Conservation (phyloP, 228 moss, liverwort and hornwort species). For the Sphagnum fallax region DNA sequence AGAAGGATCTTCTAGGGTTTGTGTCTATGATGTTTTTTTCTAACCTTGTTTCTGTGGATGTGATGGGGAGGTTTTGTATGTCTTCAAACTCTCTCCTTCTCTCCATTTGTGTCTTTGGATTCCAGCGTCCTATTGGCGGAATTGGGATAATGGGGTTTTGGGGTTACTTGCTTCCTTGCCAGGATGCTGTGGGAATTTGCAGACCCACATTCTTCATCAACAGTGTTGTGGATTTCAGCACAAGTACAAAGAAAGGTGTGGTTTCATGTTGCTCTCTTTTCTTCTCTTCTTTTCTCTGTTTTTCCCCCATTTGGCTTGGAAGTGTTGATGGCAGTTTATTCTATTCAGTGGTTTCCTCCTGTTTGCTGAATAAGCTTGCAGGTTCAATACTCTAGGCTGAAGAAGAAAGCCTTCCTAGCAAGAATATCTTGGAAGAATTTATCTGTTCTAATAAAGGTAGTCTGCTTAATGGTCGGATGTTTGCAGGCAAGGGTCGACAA, state of each 20-base stretch:
- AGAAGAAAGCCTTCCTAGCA: too few relatives aligned
- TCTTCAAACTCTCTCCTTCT: too few relatives aligned
- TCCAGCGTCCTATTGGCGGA: too few relatives aligned
- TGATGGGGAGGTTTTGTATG: too few relatives aligned
- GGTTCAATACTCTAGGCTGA: neutral
- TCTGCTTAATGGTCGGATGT: conserved; percentile 26
- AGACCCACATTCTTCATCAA: conserved; percentile 8
- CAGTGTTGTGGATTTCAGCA: conserved; percentile 18
- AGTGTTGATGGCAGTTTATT: neutral
- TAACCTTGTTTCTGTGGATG: too few relatives aligned
- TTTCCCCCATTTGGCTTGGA: neutral
- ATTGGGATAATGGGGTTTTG: too few relatives aligned
- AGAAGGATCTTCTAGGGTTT: too few relatives aligned
- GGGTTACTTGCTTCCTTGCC: neutral
- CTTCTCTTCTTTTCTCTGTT: neutral
- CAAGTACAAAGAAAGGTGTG: conserved; percentile 32
- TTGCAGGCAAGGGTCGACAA: conserved; percentile 36
- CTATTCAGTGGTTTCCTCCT: neutral
- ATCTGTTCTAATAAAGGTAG: neutral
- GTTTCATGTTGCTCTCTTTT: neutral
- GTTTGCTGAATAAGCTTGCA: neutral
- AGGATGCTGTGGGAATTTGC: conserved; percentile 16
- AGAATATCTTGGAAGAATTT: too few relatives aligned
- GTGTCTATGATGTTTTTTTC: too few relatives aligned
- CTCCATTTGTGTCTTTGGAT: too few relatives aligned